Evolutionary conservation across 192 early-diverging fungal species (phyloP).

Genomic region (Endogone sp.): DNA sequence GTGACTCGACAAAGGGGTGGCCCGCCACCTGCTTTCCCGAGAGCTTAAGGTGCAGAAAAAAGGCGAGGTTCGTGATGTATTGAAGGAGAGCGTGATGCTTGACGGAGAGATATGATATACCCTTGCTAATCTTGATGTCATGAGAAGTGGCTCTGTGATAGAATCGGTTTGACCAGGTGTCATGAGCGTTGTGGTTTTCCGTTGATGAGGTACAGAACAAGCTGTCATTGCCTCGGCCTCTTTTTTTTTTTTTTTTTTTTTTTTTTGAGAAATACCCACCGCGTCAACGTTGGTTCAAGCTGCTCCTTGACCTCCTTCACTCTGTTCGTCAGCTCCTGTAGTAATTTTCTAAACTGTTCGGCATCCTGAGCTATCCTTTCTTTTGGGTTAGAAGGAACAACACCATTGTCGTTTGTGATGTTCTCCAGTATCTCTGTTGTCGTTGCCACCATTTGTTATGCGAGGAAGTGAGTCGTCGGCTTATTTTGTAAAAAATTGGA

Average conservation of each 20-base stretch:
- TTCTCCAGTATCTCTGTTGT: no score
- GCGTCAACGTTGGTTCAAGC: slow-evolving; percentile 36
- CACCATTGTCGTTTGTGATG: no score
- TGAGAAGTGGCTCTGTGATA: slow-evolving; percentile 40
- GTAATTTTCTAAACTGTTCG: slow-evolving; percentile 26
- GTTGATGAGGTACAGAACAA: not conserved
- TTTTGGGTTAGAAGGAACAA: no score
- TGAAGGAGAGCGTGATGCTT: slow-evolving; percentile 84
- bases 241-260: no score
- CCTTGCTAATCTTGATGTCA: slow-evolving; percentile 66
- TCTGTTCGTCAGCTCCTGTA: slow-evolving; percentile 38
- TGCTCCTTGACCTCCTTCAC: slow-evolving; percentile 38
- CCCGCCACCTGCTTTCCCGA: slow-evolving; percentile 59
- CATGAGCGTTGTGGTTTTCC: not conserved
- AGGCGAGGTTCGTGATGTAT: slow-evolving; percentile 80
- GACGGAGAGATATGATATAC: slow-evolving; percentile 87
- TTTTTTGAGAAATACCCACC: slow-evolving; percentile 31
- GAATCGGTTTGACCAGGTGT: not conserved
- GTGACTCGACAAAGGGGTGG: slow-evolving; percentile 56
- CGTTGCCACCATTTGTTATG: no score
- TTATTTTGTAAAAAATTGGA: no score
- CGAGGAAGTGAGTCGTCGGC: no score
- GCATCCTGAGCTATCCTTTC: not conserved
- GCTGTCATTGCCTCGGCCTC: no score
- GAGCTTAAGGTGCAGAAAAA: slow-evolving; percentile 74